phyloP scores from a whole-genome alignment of 495 filamentous ascomycete species.

The Chaetomidium leptoderma region DNA sequence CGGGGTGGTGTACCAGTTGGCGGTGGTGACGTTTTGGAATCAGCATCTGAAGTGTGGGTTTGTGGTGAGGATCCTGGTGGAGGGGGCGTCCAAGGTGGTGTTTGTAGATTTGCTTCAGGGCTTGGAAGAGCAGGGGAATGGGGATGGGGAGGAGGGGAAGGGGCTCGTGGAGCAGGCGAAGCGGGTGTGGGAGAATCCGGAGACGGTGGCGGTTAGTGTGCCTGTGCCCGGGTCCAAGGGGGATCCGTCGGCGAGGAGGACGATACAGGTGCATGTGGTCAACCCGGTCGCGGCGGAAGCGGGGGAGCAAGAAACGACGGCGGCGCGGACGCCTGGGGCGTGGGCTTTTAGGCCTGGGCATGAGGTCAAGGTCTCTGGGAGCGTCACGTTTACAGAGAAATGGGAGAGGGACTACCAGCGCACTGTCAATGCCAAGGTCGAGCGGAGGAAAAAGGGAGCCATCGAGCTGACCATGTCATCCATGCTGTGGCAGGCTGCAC shows the following conservation, averaged over 20 bases:
- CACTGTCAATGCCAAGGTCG: slow-evolving; percentile 21
- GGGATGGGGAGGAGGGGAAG: background rate
- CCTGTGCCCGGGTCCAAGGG: background rate
- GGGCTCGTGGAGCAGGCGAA: slow-evolving; percentile 14
- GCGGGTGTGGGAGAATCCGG: slow-evolving; percentile 22
- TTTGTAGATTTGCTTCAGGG: slow-evolving; percentile 23
- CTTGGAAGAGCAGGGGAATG: background rate
- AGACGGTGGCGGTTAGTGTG: slow-evolving; percentile 12
- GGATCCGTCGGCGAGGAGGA: background rate
- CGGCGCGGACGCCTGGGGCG: background rate
- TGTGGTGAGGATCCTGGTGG: slow-evolving; percentile 20
- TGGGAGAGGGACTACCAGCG: slow-evolving; percentile 30
- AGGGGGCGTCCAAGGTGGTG: background rate
- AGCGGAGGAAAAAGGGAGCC: slow-evolving; percentile 24
- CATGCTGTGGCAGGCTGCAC: slow-evolving; percentile 23
- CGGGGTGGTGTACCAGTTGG: slow-evolving; percentile 22
- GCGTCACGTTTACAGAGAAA: slow-evolving; percentile 23
- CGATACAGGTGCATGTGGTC: slow-evolving; percentile 13
- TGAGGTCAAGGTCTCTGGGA: slow-evolving; percentile 2
- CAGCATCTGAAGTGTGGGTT: slow-evolving; percentile 22
- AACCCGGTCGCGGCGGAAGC: slow-evolving; percentile 12
- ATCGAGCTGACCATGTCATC: slow-evolving; percentile 23
- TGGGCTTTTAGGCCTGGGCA: background rate
- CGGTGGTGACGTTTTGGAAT: slow-evolving; percentile 25
- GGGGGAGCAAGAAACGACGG: slow-evolving; percentile 3